Percentiles rank a stretch among this genome's conserved stretches.
phyloP scores from a whole-genome alignment of 257 asterid genomes.

The Capsicum pubescens region DNA sequence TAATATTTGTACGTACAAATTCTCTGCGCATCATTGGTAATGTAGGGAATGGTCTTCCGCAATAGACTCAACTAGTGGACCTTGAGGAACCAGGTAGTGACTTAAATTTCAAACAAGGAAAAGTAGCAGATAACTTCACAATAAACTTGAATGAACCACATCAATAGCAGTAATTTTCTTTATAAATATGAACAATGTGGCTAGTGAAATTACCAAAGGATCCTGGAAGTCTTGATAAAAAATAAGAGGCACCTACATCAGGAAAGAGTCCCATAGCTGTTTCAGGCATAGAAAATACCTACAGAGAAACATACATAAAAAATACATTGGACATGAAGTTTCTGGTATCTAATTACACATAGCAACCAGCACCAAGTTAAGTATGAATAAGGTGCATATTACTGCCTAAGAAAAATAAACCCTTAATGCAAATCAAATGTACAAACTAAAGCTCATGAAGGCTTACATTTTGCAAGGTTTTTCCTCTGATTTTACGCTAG shows the following conservation, averaged over 20 bases:
- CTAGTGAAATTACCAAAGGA: slow-evolving; percentile 54
- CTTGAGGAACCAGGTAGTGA: neutral
- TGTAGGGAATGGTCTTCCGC: neutral
- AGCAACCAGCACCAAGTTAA: neutral
- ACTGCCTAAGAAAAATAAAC: neutral
- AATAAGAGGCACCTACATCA: slow-evolving; percentile 90
- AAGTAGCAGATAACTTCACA: slow-evolving; percentile 52
- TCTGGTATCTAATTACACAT: neutral
- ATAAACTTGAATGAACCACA: neutral
- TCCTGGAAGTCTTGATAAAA: slow-evolving; percentile 84
- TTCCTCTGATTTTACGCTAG: neutral
- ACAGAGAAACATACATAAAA: slow-evolving; percentile 37
- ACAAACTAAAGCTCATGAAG: slow-evolving; percentile 17
- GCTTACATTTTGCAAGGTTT: neutral
- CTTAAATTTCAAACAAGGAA: slow-evolving; percentile 32
- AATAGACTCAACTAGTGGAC: neutral
- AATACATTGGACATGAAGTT: slow-evolving; percentile 11
- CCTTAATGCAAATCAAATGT: neutral
- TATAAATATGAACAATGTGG: neutral
- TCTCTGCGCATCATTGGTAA: neutral
- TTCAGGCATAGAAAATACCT: slow-evolving; percentile 99
- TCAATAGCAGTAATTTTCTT: neutral
- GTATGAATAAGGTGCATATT: neutral
- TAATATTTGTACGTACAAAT: neutral
- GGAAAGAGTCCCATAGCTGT: slow-evolving; percentile 91